Conservation (phyloP, 192 early-diverging fungal species). For the Podila epicladia region DNA sequence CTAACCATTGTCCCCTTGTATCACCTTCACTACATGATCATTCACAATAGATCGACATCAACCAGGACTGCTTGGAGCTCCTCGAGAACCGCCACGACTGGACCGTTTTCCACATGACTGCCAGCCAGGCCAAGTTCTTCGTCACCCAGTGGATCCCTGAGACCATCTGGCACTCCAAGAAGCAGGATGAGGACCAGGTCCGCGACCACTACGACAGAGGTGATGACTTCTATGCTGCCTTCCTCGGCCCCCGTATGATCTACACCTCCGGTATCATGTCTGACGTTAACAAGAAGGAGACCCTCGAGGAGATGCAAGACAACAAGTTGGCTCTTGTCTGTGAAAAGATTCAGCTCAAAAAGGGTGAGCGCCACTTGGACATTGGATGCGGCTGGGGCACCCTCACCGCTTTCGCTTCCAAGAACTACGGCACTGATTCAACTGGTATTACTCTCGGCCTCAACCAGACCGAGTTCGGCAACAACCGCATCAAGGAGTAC, state of each 20-base stretch:
- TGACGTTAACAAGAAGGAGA: slow-evolving; percentile 77
- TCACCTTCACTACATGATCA: neutral
- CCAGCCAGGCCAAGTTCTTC: slow-evolving; percentile 92
- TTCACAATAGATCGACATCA: slow-evolving; percentile 82
- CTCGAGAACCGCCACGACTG: slow-evolving; percentile 96
- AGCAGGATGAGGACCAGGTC: slow-evolving; percentile 98
- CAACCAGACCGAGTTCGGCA: slow-evolving; percentile 94
- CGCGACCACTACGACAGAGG: slow-evolving; percentile 99
- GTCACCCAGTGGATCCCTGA: slow-evolving; percentile 97
- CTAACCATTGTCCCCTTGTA: neutral
- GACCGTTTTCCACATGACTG: slow-evolving; percentile 87
- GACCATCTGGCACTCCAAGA: slow-evolving; percentile 95
- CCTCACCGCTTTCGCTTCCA: slow-evolving; percentile 87
- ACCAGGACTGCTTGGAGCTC: slow-evolving; percentile 84
- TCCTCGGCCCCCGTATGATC: slow-evolving; percentile 94
- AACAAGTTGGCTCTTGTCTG: slow-evolving; percentile 95
- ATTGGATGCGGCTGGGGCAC: slow-evolving; percentile 99
- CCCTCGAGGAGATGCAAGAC: slow-evolving; percentile 93
- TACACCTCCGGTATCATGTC: slow-evolving; percentile 96
- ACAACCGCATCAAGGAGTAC: slow-evolving; percentile 80
- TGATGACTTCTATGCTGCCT: slow-evolving; percentile 97
- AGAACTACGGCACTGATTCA: slow-evolving; percentile 88
- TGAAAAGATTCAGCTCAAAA: slow-evolving; percentile 84
- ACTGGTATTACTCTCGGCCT: slow-evolving; percentile 93
- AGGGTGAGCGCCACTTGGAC: slow-evolving; percentile 92